Evolutionary conservation across 352 stramenopile genomes (phyloP), one percentile per base, ranked within the genome.

Genomic region (Phytophthora cactorum): DNA sequence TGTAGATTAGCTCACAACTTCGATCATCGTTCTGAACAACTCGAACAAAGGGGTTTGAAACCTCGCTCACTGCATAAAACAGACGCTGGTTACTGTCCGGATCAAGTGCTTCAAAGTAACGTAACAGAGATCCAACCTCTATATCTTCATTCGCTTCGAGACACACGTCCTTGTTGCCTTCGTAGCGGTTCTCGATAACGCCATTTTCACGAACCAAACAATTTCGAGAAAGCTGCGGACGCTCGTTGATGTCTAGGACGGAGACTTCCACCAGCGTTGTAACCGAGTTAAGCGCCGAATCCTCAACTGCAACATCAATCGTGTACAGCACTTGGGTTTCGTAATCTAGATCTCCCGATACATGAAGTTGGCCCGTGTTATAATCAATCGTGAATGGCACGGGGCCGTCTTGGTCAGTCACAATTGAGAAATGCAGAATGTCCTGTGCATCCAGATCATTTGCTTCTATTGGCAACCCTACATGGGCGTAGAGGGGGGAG

Each of bases 101-200:
- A 46, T 90, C 81, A 2, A 39, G 17, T 1, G 79, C 79, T 39
- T 60, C 49, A 15, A 88, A 58, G 5, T 53, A 41, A 4, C 61
- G 32, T 27, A 90, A 56, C 1, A 81, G 0, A 15, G 70, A 70
- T 6, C 59, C 70, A 31, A 68, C 28, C 10, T 43, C 25, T 8
- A 64, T 1, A 50, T 85, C 79, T 60, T 90, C 81, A 9, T 61
- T 49, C 1, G 74, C 68, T 55, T 74, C 59, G 5, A 88, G 4
- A 17, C 81, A 90, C 2, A 88, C 59, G 15, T 90, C 75, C 11
- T 81, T 51, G 57, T 90, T 90, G 3, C 41, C 58, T 52, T 88
- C 73, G 43, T 74, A 79, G 5, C 70, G 75, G 41, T 88, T 55
- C 14, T 67, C 71, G 5, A 63, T 45, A 0, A 66, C 61, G 5